Percentiles rank a stretch among this genome's conserved stretches.
Conservation (phyloP, 176 grass and related monocot genomes). For the Juncus effusus region DNA sequence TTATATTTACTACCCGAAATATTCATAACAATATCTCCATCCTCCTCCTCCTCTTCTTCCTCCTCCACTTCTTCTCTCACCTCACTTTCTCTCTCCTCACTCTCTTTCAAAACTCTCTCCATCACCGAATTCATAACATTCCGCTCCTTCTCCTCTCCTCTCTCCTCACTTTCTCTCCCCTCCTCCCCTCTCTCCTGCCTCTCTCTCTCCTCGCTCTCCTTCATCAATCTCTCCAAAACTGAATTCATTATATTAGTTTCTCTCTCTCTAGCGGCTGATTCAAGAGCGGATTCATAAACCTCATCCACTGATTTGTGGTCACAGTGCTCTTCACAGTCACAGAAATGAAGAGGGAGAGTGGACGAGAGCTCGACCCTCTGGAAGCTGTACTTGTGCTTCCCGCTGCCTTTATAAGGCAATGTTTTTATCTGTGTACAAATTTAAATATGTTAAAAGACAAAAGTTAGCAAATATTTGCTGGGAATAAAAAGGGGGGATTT, state of each 20-base stretch:
- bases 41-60: too few relatives aligned
- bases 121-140: conserved; percentile 90
- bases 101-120: conserved; percentile 70
- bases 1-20: too few relatives aligned
- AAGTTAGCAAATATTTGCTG: background rate
- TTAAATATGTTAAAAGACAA: background rate
- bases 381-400: conserved; percentile 99
- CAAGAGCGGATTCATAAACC: conserved; percentile 58
- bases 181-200: conserved; percentile 22
- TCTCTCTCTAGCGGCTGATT: conserved; percentile 60
- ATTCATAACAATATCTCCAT: too few relatives aligned
- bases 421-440: conserved; percentile 67
- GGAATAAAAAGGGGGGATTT: too few relatives aligned
- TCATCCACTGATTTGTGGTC: conserved; percentile 56
- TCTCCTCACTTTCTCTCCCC: conserved; percentile 1
- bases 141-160: conserved; percentile 50
- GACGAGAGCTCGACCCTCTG: conserved; percentile 68
- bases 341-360: conserved; percentile 82
- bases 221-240: conserved; percentile 79
- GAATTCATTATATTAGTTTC: conserved; percentile 79
- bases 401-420: conserved; percentile 80
- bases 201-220: conserved; percentile 45
- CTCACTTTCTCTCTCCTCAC: conserved; percentile 34
- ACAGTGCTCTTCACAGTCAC: conserved; percentile 93
- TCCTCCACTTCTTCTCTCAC: conserved; percentile 18